Conservation (phyloP, 345 rosid species). For the Eucalyptus cladocalyx region DNA sequence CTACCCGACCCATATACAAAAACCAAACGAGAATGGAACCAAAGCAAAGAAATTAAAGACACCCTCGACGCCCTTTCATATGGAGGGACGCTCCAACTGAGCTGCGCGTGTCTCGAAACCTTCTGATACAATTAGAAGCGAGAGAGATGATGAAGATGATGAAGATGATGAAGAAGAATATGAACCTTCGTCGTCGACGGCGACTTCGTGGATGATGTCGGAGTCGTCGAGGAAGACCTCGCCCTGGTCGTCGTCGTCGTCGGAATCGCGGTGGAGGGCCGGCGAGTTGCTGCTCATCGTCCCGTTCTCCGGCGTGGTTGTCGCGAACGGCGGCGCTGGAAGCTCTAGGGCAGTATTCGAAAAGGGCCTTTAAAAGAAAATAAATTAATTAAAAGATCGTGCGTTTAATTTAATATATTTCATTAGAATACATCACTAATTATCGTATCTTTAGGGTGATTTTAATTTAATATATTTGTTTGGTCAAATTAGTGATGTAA, state of each 20-base stretch:
- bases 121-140: background rate
- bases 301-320: background rate
- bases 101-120: background rate
- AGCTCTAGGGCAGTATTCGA: background rate
- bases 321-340: background rate
- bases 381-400: background rate
- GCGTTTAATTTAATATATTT: background rate
- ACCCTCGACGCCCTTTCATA: background rate
- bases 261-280: background rate
- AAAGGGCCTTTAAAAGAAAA: background rate
- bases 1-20: background rate
- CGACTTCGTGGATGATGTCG: conserved; percentile 57
- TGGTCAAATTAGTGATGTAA: background rate
- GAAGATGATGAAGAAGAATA: background rate
- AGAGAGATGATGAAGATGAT: background rate
- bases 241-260: conserved; percentile 31
- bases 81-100: background rate
- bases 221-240: conserved; percentile 67
- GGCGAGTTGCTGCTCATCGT: conserved; percentile 11
- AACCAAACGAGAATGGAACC: background rate
- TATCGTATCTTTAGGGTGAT: background rate
- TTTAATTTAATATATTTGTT: background rate
- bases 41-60: background rate
- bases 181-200: conserved; percentile 72
- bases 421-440: background rate